Percentiles rank a stretch among this genome's conserved stretches.
Conservation (phyloP, 192 early-diverging fungal species). For the Linnemannia hyalina region DNA sequence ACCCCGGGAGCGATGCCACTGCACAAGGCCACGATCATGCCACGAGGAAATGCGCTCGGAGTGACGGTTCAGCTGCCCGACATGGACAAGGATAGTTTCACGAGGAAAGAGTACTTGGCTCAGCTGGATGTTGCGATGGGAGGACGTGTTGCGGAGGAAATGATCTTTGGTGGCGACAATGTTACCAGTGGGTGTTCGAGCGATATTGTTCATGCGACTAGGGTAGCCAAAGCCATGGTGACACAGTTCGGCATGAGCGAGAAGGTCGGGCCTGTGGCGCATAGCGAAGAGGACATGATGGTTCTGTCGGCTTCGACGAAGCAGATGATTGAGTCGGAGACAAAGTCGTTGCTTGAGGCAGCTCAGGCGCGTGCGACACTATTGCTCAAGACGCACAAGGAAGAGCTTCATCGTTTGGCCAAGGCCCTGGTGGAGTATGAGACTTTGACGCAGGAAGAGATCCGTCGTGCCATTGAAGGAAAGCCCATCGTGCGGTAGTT, state of each 20-base stretch:
- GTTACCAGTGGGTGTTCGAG: slow-evolving; percentile 94
- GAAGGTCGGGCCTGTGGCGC: slow-evolving; percentile 87
- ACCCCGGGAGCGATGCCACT: slow-evolving; percentile 96
- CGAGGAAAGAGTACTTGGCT: slow-evolving; percentile 87
- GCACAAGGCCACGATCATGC: slow-evolving; percentile 99
- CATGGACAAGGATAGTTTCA: slow-evolving; percentile 85
- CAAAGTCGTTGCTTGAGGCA: slow-evolving; percentile 81
- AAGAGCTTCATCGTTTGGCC: slow-evolving; percentile 92
- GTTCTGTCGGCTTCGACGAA: slow-evolving; percentile 82
- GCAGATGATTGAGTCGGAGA: slow-evolving; percentile 87
- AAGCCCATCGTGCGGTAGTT: slow-evolving; percentile 65
- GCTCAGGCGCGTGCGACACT: slow-evolving; percentile 79
- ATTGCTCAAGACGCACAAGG: slow-evolving; percentile 81
- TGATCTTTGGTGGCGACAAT: slow-evolving; percentile 94
- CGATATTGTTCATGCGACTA: slow-evolving; percentile 93
- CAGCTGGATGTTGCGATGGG: slow-evolving; percentile 98
- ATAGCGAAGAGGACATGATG: slow-evolving; percentile 81
- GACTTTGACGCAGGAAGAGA: slow-evolving; percentile 92
- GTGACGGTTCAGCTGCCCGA: slow-evolving; percentile 95
- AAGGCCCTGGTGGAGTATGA: slow-evolving; percentile 95
- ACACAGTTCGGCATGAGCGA: slow-evolving; percentile 95
- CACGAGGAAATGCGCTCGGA: slow-evolving; percentile 89
- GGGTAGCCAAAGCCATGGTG: slow-evolving; percentile 93
- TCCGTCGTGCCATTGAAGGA: slow-evolving; percentile 81
- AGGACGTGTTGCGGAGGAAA: slow-evolving; percentile 97